A percentile compares a stretch with the other conserved stretches of the same genome.
Evolutionary conservation across 345 rosid genomes (phyloP).

Genomic region (Dimocarpus longan): DNA sequence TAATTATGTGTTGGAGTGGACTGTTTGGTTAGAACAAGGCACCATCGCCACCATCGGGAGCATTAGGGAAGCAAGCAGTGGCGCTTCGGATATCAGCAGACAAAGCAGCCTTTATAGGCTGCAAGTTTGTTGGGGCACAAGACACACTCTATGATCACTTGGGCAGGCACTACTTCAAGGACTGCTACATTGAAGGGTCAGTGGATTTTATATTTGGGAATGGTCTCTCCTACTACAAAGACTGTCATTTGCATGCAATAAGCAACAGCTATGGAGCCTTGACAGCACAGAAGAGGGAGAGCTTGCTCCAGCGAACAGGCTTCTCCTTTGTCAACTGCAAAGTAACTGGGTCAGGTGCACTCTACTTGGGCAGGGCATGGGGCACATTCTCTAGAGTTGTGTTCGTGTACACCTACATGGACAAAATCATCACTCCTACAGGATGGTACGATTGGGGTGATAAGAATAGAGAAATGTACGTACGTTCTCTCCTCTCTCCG

Average conservation of each 20-base stretch:
- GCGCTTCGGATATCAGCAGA: conserved; percentile 50
- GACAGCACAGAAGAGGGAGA: conserved; percentile 44
- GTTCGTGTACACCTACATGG: conserved; percentile 45
- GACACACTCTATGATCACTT: conserved; percentile 51
- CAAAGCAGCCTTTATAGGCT: conserved; percentile 38
- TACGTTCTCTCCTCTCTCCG: neutral
- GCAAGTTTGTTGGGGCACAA: conserved; percentile 47
- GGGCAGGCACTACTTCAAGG: conserved; percentile 45
- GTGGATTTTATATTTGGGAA: conserved; percentile 52
- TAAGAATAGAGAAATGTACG: conserved; percentile 39
- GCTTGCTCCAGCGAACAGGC: conserved; percentile 40
- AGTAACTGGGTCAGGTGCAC: conserved; percentile 44
- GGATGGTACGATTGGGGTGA: conserved; percentile 57
- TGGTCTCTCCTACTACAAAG: conserved; percentile 39
- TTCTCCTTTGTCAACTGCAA: conserved; percentile 46
- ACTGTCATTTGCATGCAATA: conserved; percentile 48
- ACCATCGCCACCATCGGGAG: conserved; percentile 44
- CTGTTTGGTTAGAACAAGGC: conserved; percentile 36
- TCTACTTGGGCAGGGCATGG: conserved; percentile 52
- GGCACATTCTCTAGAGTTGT: conserved; percentile 47
- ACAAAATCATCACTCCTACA: conserved; percentile 31
- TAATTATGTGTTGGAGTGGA: neutral
- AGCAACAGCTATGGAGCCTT: conserved; percentile 40
- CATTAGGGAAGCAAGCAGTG: conserved; percentile 47
- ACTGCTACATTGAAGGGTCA: conserved; percentile 50